Conservation (phyloP, 805 yeast species). For the Candida schatavii region DNA sequence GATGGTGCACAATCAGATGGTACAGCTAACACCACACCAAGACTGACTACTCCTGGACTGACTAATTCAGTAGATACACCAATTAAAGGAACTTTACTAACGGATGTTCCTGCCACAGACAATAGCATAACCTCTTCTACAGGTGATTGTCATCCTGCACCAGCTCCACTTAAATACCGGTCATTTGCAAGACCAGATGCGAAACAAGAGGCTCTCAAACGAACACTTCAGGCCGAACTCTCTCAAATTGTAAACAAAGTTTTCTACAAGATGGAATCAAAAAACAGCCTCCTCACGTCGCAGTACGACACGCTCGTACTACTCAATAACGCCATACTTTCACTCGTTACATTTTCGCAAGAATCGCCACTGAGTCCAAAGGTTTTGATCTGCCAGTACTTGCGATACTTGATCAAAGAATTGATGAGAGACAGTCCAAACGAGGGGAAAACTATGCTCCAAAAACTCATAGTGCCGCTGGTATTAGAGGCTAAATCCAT, state of each 20-base stretch:
- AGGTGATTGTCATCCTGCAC: background rate
- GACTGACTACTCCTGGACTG: background rate
- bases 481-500: slow-evolving; percentile 10
- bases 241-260: slow-evolving; percentile 40
- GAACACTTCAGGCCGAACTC: slow-evolving; percentile 23
- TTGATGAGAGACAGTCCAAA: slow-evolving; percentile 11
- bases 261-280: slow-evolving; percentile 35
- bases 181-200: slow-evolving; percentile 9
- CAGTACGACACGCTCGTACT: slow-evolving; percentile 36
- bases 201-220: slow-evolving; percentile 15
- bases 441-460: slow-evolving; percentile 18
- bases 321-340: slow-evolving; percentile 34
- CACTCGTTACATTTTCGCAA: slow-evolving; percentile 22
- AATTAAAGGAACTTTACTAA: background rate
- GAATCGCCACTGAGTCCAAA: slow-evolving; percentile 19
- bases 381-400: slow-evolving; percentile 34
- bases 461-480: slow-evolving; percentile 34
- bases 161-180: slow-evolving; percentile 1
- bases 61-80: background rate
- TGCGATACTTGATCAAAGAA: slow-evolving; percentile 40
- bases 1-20: slow-evolving; percentile 2
- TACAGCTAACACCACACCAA: background rate
- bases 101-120: background rate
- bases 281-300: slow-evolving; percentile 26
- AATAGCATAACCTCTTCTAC: background rate